phyloP scores from a whole-genome alignment of 2,329 filamentous ascomycete species.

The Nectriaceae sp. region DNA sequence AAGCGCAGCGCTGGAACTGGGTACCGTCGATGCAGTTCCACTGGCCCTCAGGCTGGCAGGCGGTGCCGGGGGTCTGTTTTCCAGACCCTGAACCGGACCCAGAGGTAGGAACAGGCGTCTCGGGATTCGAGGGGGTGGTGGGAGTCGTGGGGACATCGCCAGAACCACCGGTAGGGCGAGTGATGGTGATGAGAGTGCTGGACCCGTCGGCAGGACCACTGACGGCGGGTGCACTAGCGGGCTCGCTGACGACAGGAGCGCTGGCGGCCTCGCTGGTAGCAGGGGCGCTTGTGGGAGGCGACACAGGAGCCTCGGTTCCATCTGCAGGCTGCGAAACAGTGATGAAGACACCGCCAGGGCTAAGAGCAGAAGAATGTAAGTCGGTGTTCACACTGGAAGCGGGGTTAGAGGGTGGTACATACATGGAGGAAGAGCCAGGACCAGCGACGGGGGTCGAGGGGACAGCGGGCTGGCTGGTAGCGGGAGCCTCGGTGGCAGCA shows the following conservation, averaged over 20 bases:
- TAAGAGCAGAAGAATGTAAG: slow-evolving; percentile 28
- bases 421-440: slow-evolving; percentile 25
- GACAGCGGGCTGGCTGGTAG: slow-evolving; percentile 13
- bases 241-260: slow-evolving; percentile 11
- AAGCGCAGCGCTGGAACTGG: slow-evolving; percentile 64
- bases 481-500: slow-evolving; percentile 12
- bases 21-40: slow-evolving; percentile 61
- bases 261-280: not conserved
- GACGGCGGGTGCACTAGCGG: slow-evolving; percentile 15
- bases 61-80: slow-evolving; percentile 37
- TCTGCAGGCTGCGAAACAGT: slow-evolving; percentile 32
- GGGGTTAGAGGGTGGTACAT: slow-evolving; percentile 19
- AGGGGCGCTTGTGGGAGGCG: slow-evolving; percentile 6
- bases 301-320: slow-evolving; percentile 23
- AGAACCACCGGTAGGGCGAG: not conserved
- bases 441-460: slow-evolving; percentile 22
- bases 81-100: slow-evolving; percentile 26
- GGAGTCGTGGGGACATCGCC: slow-evolving; percentile 7
- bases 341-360: slow-evolving; percentile 46
- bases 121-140: slow-evolving; percentile 12
- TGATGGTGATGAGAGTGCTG: slow-evolving; percentile 26
- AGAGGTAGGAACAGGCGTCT: slow-evolving; percentile 16
- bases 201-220: slow-evolving; percentile 6
- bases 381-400: slow-evolving; percentile 6
- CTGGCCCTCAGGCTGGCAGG: slow-evolving; percentile 54